Evolutionary conservation across 2,329 filamentous ascomycete genomes (phyloP), one percentile per base, ranked within the genome.

Genomic region (Ambrosiella beaveri): DNA sequence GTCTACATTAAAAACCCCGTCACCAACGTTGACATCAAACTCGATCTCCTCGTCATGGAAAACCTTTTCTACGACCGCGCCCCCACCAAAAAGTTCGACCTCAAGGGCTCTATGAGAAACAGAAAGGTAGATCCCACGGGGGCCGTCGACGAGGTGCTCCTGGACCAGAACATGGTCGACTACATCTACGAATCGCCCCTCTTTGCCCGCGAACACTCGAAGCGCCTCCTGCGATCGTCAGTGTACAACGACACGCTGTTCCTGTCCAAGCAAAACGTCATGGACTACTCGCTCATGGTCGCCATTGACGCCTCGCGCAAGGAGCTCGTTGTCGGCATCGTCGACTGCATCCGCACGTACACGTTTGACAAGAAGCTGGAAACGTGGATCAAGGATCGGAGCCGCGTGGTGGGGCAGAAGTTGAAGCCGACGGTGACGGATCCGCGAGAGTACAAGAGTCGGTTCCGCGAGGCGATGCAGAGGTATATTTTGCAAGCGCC

Each of bases 301-400:
- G 94, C 91, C 0, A 94, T 98, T 50, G 91, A 98, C 65, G 93
- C 96, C 68, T 77, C 78, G 41, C 80, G 82, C 62, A 90, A 91
- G 65, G 91, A 98, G 71, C 80, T 98, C 12, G 88, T 97, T 12
- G 90, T 98, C 1, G 93, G 93, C 3, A 97, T 98, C 65, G 97
- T 98, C 63, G 91, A 98, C 69, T 97, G 93, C 68, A 97, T 98
- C 64, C 82, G 93, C 58, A 98, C 93, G 0, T 98, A 97, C 68
- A 98, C 93, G 0, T 98, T 93, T 89, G 93, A 98, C 74, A 98
- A 98, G 76, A 96, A 96, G 68, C 79, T 98, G n/a, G 93, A 98
- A 73, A 93, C 85, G 57, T 98, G 93, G 93, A 96, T 98, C 77
- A 98, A 98, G 71, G 90, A 97, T 67, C 85, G 91, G 44, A 93